Evolutionary conservation across 371 early-diverging fungal genomes (phyloP), one percentile per base, ranked within the genome.

Genomic region (Mortierella sp.): DNA sequence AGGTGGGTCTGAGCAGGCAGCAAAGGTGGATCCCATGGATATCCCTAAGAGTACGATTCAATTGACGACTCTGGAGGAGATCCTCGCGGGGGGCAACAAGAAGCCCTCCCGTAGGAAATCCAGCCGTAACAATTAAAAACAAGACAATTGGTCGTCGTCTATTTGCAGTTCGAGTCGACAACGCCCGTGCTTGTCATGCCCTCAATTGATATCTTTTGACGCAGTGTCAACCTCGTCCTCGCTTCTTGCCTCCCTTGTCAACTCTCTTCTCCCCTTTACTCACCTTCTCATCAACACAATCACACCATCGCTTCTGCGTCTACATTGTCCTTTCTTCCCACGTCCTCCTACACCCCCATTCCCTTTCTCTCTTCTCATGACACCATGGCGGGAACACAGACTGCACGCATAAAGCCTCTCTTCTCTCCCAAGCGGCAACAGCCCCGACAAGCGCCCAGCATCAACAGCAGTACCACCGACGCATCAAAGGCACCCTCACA

Each of bases 101-200:
- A 85, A 81, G 24, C 70, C 69, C 0, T 85, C 85, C 2, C 69
- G 85, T 31, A 80, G 85, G 48, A 85, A 85, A 48, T 21, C 81
- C 37, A 57, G 67, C 13, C 78, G 78, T 5, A 24, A 2, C 24
- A 40, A 37, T 67, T 61, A 61, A 67, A 67, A n/a, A n/a, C 21
- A 40, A 1, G 11, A n/a, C n/a, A n/a, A n/a, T n/a, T n/a, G n/a
- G n/a, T n/a, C n/a, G n/a, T n/a, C n/a, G n/a, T n/a, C n/a, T n/a
- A n/a, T n/a, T n/a, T n/a, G n/a, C n/a, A n/a, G n/a, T n/a, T n/a
- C n/a, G n/a, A n/a, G n/a, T n/a, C n/a, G n/a, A n/a, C n/a, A n/a
- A n/a, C n/a, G n/a, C n/a, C n/a, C n/a, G n/a, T n/a, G n/a, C n/a
- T n/a, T n/a, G n/a, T n/a, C n/a, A n/a, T 40, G 43, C 43, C 6